Base-by-base conservation (phyloP, 805 yeast genomes). In the Metschnikowia peoriensis region DNA sequence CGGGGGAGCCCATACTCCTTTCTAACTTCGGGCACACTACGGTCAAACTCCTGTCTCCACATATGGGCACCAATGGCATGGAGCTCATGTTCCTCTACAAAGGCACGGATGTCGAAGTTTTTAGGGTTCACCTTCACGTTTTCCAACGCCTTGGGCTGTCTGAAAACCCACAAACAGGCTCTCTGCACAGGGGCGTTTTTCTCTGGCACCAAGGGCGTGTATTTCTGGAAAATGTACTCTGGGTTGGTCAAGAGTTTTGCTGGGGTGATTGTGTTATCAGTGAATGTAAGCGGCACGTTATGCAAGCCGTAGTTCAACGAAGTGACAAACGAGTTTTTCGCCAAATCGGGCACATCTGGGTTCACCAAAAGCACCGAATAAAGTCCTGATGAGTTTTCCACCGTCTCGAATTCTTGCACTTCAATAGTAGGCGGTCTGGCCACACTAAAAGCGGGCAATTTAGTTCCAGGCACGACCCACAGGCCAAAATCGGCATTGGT, bases 21-120 rank as follows among this genome's bases (percentile, higher is more conserved):
- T 69, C 98, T 84, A 28, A 92, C 85, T 4, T 66, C 67, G 32
- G 78, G 78, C 42, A 89, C 87, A 61, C 85, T 81, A 61, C 88
- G 73, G 69, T 94, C 98, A 83, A 86, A 93, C 41, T 70, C 75
- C 59, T 86, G 83, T 78, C 98, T 84, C 93, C 96, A 93, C 44
- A 89, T 78, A 67, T 90, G 96, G 1, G 96, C 97, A 28, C 98
- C 97, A 45, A 92, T 83, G 1, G 97, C 83, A n/a, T 74, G 72
- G 59, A 94, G 78, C 4, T 75, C 66, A 67, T 88, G 66, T 4
- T 69, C 56, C 4, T 70, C 75, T 14, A 77, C 88, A 67, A 90
- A 92, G 7, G 64, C 61, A 66, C 98, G 82, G 56, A 93, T 84
- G 62, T 89, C 82, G 65, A 93, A 93, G 50, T 73, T 66, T 11